Percentiles rank a stretch among this genome's conserved stretches.
phyloP scores from a whole-genome alignment of 2,329 filamentous ascomycete species.

The Gremmenia infestans region DNA sequence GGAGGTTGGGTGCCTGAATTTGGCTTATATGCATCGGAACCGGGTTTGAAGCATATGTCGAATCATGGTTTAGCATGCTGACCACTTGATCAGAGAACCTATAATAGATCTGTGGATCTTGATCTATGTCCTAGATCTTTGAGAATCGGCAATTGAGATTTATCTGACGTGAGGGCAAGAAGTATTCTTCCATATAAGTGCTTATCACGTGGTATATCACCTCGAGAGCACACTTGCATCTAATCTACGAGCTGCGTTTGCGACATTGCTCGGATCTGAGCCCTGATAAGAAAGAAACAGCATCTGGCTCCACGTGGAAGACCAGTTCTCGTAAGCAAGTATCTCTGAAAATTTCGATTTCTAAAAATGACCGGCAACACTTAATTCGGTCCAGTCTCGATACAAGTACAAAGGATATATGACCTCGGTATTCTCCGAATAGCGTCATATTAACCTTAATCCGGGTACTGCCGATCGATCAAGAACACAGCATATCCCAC shows the following conservation, averaged over 20 bases:
- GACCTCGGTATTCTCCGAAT: background rate
- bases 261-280: too few species aligned
- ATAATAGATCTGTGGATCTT: background rate
- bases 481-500: background rate
- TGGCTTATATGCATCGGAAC: too few species aligned
- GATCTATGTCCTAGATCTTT: background rate
- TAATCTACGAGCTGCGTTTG: too few species aligned
- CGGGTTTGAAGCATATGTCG: background rate
- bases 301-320: too few species aligned
- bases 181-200: too few species aligned
- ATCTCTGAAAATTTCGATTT: background rate
- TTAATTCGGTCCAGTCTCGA: too few species aligned
- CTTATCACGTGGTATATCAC: too few species aligned
- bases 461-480: background rate
- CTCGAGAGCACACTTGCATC: too few species aligned
- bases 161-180: background rate
- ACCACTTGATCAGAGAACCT: background rate
- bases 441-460: background rate
- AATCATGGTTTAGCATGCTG: background rate
- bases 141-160: background rate
- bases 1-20: too few species aligned
- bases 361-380: background rate
- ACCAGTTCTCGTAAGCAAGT: background rate
- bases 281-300: too few species aligned
- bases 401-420: background rate